Percentiles rank a stretch among this genome's conserved stretches.
Conservation (phyloP, 208 protist species). For the Tetramitus jugosus region DNA sequence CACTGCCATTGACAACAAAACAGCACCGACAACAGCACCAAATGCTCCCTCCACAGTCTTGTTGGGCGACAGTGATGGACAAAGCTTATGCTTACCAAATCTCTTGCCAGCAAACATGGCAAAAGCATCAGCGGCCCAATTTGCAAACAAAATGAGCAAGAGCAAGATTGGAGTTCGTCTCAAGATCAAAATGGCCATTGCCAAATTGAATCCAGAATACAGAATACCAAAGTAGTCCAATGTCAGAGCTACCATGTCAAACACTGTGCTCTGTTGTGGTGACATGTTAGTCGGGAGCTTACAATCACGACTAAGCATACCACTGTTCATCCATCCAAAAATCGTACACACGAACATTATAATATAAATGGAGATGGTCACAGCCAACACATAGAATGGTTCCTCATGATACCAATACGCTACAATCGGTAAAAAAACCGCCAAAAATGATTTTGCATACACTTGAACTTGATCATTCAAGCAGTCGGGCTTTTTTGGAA, state of each 20-base stretch:
- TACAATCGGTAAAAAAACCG: background rate
- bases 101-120: background rate
- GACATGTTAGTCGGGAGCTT: background rate
- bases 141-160: conserved; percentile 4
- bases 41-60: conserved; percentile 70
- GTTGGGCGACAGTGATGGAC: conserved; percentile 62
- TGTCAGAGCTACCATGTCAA: background rate
- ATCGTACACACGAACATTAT: background rate
- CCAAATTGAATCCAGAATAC: background rate
- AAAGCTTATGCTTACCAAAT: conserved; percentile 36
- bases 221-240: background rate
- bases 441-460: background rate
- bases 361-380: background rate
- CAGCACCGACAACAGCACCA: conserved; percentile 42
- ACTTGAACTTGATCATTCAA: background rate
- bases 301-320: too few species aligned
- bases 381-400: background rate
- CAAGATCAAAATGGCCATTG: background rate
- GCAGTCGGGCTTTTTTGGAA: background rate
- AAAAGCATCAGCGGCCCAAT: conserved; percentile 16
- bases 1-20: conserved; percentile 25
- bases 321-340: background rate
- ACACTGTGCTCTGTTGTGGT: background rate
- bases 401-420: background rate
- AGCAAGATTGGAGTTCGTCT: background rate